A percentile compares a stretch with the other conserved stretches of the same genome.
These are phyloP conservation scores for Cyanodermella asteris DNA, from an alignment of 2,329 filamentous ascomycete genomes.

Conservation along the genomic window DNA sequence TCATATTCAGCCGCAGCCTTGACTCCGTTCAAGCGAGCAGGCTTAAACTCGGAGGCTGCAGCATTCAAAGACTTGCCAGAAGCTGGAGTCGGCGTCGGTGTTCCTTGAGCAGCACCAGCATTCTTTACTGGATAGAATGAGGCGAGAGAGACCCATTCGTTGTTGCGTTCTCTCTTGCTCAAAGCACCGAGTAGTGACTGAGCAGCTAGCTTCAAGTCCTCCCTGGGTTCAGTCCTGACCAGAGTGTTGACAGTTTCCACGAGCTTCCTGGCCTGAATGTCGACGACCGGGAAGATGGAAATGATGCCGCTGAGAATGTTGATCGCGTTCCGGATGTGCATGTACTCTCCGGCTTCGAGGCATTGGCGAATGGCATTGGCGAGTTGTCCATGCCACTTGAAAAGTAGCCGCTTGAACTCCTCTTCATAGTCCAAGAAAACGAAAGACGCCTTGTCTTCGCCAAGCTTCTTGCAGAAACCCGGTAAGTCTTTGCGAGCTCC, in stretches of 20 bases:
- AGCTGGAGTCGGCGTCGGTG: conserved; percentile 6
- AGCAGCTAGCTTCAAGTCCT: conserved; percentile 27
- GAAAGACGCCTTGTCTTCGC: conserved; percentile 43
- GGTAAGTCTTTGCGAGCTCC: conserved; percentile 42
- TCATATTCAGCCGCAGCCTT: not conserved
- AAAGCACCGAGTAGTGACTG: conserved; percentile 27
- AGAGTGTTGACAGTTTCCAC: conserved; percentile 20
- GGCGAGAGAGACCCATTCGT: conserved; percentile 26
- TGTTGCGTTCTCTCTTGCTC: conserved; percentile 25
- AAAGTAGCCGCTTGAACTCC: conserved; percentile 64
- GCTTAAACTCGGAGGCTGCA: conserved; percentile 20
- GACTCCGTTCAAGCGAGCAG: conserved; percentile 16
- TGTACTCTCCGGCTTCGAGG: conserved; percentile 69
- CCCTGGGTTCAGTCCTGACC: conserved; percentile 20
- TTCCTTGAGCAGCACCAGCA: conserved; percentile 7
- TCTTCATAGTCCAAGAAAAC: conserved; percentile 63
- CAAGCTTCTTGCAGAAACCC: conserved; percentile 58
- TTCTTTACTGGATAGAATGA: conserved; percentile 19
- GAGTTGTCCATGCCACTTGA: conserved; percentile 75
- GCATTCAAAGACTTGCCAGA: conserved; percentile 16
- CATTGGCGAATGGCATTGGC: conserved; percentile 62
- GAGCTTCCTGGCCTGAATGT: conserved; percentile 51
- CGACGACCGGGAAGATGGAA: conserved; percentile 67
- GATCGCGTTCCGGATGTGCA: conserved; percentile 93
- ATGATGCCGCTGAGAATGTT: conserved; percentile 65